Conservation (phyloP, 1,139 yeast species). For the Pneumocystis canis region DNA sequence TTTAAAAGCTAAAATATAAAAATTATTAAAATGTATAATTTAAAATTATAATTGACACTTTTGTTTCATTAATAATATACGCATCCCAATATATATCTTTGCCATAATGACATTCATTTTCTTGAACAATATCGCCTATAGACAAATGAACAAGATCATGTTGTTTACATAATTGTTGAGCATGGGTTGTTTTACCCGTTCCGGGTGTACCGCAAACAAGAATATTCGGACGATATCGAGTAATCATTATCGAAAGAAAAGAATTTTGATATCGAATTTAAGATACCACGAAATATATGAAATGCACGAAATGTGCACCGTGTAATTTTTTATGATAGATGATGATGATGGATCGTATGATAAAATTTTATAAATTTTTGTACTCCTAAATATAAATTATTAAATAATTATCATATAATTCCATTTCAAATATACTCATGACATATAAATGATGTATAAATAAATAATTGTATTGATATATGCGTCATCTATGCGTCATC, state of each 20-base stretch:
- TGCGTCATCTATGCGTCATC: too few species aligned
- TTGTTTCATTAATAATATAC: constrained; percentile 84
- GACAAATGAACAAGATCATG: constrained; percentile 41
- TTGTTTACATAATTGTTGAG: constrained; percentile 38
- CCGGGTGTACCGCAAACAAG: constrained; percentile 96
- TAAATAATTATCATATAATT: too few species aligned
- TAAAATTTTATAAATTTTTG: too few species aligned
- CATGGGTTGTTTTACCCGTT: constrained; percentile 85
- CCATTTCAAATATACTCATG: too few species aligned
- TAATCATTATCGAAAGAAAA: constrained; percentile 5
- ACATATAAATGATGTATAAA: too few species aligned
- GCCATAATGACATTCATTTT: constrained; percentile 62
- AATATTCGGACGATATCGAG: constrained; percentile 55
- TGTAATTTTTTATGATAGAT: too few species aligned
- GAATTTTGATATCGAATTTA: neutral
- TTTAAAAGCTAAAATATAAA: constrained; percentile 43
- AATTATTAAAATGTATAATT: neutral
- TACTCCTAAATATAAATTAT: too few species aligned
- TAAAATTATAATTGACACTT: constrained; percentile 17
- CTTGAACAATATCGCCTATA: constrained; percentile 72
- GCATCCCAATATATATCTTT: constrained; percentile 76
- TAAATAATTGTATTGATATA: too few species aligned
- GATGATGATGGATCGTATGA: neutral
- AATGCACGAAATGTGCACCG: too few species aligned
- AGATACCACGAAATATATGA: neutral